phyloP scores from a whole-genome alignment of 176 grass and related monocot species.

The Hordeum marinum region DNA sequence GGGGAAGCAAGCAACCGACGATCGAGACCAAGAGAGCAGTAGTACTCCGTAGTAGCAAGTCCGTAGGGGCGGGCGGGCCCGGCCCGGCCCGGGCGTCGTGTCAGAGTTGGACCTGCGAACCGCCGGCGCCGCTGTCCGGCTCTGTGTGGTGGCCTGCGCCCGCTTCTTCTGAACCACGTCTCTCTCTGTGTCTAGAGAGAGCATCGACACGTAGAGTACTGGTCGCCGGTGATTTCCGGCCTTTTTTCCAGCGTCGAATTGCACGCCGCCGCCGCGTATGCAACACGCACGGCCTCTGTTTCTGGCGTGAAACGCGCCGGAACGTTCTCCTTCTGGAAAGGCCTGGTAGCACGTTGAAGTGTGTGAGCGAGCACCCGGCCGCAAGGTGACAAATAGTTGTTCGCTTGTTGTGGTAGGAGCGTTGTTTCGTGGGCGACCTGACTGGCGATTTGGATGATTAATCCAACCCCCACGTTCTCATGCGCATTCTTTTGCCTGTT shows the following conservation, averaged over 20 bases:
- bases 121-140: conserved; percentile 11
- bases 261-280: background rate
- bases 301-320: background rate
- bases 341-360: conserved; percentile 2
- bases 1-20: conserved; percentile 45
- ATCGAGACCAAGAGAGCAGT: background rate
- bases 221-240: too few relatives aligned
- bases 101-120: conserved; percentile 40
- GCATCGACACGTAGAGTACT: too few relatives aligned
- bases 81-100: background rate
- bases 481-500: background rate
- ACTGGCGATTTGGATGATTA: conserved; percentile 35
- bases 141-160: background rate
- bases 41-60: too few relatives aligned
- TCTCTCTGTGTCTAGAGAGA: background rate
- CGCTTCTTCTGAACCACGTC: background rate
- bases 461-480: conserved; percentile 29
- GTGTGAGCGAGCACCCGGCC: background rate
- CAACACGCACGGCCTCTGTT: background rate
- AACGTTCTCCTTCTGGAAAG: background rate
- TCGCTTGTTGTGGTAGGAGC: background rate
- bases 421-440: conserved; percentile 4
- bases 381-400: conserved; percentile 19
- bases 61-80: background rate
- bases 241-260: too few relatives aligned